Conservation (phyloP, 2,329 filamentous ascomycete genomes). For the Daldinia eschscholtzii region DNA sequence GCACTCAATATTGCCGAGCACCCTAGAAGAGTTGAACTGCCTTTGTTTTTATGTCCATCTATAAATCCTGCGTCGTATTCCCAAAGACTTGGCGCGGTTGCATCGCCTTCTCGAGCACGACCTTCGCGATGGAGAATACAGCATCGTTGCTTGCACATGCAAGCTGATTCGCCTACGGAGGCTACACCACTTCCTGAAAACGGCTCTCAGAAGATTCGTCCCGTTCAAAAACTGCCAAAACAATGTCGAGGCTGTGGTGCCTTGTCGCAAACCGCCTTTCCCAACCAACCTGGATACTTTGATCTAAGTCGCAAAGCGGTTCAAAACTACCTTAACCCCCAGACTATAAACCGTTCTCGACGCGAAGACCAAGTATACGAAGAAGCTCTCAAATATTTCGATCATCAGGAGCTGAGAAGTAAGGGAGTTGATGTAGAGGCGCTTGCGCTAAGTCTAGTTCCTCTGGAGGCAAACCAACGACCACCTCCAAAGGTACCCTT, state of each 20-base stretch:
- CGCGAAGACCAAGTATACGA: slow-evolving; percentile 63
- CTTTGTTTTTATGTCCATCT: slow-evolving; percentile 63
- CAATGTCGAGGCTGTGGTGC: slow-evolving; percentile 76
- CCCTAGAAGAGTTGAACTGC: slow-evolving; percentile 55
- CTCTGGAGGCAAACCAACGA: slow-evolving; percentile 32
- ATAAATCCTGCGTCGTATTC: slow-evolving; percentile 53
- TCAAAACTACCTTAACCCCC: slow-evolving; percentile 59
- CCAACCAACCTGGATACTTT: slow-evolving; percentile 69
- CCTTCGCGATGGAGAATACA: slow-evolving; percentile 44
- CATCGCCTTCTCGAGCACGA: slow-evolving; percentile 27
- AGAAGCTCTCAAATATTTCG: slow-evolving; percentile 59
- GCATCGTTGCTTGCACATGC: slow-evolving; percentile 50
- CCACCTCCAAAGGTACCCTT: slow-evolving; percentile 65
- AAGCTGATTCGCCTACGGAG: slow-evolving; percentile 38
- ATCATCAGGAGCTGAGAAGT: slow-evolving; percentile 57
- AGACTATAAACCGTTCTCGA: slow-evolving; percentile 44
- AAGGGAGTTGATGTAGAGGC: slow-evolving; percentile 61
- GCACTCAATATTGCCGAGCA: slow-evolving; percentile 59
- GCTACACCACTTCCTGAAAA: slow-evolving; percentile 10
- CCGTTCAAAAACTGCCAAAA: slow-evolving; percentile 60
- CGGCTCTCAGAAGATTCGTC: neutral
- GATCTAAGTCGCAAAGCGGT: slow-evolving; percentile 65
- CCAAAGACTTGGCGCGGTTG: slow-evolving; percentile 45
- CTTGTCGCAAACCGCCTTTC: slow-evolving; percentile 67
- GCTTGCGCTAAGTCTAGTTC: slow-evolving; percentile 51